Percentiles rank a stretch among this genome's conserved stretches.
phyloP scores from a whole-genome alignment of 257 asterid genomes.

The Coffea eugenioides region DNA sequence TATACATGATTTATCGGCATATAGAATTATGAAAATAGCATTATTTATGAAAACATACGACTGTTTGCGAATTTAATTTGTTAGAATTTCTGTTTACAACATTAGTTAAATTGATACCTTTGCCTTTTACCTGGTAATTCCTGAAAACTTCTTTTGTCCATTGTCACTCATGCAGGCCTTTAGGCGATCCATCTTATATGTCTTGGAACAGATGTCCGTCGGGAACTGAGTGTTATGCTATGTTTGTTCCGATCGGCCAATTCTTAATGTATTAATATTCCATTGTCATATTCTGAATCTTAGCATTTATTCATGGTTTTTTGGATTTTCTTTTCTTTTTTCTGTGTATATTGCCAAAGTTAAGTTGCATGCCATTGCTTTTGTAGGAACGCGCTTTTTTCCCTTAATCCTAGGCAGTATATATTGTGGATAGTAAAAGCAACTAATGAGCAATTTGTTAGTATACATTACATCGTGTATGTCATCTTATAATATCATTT shows the following conservation, averaged over 20 bases:
- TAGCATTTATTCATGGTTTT: no score
- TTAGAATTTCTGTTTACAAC: not conserved
- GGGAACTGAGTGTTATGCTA: not conserved
- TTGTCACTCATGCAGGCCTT: constrained; percentile 50
- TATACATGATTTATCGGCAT: not conserved
- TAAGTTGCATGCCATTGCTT: not conserved
- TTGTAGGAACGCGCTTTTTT: not conserved
- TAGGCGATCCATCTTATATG: constrained; percentile 68
- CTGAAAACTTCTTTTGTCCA: not conserved
- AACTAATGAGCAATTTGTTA: not conserved
- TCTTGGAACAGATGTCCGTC: constrained; percentile 67
- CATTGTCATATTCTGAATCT: not conserved
- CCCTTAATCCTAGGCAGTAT: not conserved
- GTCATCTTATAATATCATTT: no score
- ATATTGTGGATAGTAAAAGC: not conserved
- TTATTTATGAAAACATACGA: no score
- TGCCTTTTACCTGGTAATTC: not conserved
- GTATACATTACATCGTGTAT: no score
- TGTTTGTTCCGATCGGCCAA: not conserved
- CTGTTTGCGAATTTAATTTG: not conserved
- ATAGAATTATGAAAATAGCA: no score
- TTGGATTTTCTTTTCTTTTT: no score
- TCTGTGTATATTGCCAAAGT: not conserved
- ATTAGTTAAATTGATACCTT: not conserved
- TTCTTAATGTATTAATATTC: not conserved